Evolutionary conservation across 495 filamentous ascomycete species (phyloP).

Genomic region (Penicillium silybi): DNA sequence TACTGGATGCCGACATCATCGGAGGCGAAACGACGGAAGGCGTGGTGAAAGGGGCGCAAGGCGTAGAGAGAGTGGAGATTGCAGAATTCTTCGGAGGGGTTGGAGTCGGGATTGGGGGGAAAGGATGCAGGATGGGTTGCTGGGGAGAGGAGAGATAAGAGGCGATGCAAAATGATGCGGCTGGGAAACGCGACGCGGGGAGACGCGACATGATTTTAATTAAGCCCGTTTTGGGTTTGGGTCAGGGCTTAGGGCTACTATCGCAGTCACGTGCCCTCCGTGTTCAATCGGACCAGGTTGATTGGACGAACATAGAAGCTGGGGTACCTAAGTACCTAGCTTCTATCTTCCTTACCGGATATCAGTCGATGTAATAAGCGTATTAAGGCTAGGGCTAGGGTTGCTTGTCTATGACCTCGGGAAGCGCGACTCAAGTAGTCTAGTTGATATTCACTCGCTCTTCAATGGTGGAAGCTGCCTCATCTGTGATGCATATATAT

Average conservation of each 20-base stretch:
- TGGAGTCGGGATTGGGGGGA: not conserved
- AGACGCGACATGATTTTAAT: conserved; percentile 22
- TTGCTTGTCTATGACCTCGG: too few relatives aligned
- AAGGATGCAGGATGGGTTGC: not conserved
- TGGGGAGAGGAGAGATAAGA: conserved; percentile 11
- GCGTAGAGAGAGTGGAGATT: conserved; percentile 2
- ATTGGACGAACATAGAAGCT: not conserved
- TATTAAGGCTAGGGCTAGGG: too few relatives aligned
- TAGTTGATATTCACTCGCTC: too few relatives aligned
- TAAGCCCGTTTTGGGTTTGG: conserved; percentile 21
- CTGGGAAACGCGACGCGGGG: conserved; percentile 17
- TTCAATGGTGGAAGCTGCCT: too few relatives aligned
- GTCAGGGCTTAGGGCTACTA: conserved; percentile 19
- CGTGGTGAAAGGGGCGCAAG: conserved; percentile 6
- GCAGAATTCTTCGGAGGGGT: not conserved
- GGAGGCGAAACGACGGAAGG: conserved; percentile 9
- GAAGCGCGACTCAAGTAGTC: too few relatives aligned
- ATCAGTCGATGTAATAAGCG: too few relatives aligned
- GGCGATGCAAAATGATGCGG: conserved; percentile 15
- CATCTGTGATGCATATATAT: too few relatives aligned
- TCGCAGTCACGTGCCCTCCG: not conserved
- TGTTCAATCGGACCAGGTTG: not conserved
- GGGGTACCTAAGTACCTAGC: not conserved
- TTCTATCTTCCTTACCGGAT: too few relatives aligned
- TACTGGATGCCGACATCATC: conserved; percentile 14